Conservation (phyloP, 805 yeast species). For the Metschnikowia henanensis region DNA sequence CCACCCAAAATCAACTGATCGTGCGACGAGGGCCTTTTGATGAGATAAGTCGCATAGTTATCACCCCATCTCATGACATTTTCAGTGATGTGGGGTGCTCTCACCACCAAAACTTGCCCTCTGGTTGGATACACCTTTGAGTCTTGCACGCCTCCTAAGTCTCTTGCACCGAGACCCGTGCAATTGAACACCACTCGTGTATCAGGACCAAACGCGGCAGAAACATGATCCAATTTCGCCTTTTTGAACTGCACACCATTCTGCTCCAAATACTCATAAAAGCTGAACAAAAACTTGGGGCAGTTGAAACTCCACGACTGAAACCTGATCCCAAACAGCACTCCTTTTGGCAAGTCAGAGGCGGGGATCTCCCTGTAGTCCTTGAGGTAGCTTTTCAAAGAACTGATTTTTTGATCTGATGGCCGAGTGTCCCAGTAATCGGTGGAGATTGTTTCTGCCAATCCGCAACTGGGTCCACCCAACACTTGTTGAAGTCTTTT, state of each 20-base stretch:
- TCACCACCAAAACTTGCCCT: slow-evolving; percentile 76
- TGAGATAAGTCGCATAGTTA: slow-evolving; percentile 61
- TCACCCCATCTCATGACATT: slow-evolving; percentile 63
- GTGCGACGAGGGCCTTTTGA: slow-evolving; percentile 67
- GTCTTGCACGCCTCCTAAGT: slow-evolving; percentile 67
- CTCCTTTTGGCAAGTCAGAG: slow-evolving; percentile 50
- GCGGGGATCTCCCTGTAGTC: slow-evolving; percentile 41
- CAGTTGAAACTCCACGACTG: slow-evolving; percentile 72
- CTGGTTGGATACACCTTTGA: slow-evolving; percentile 64
- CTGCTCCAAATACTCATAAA: slow-evolving; percentile 43
- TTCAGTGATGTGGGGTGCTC: slow-evolving; percentile 65
- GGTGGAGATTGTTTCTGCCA: slow-evolving; percentile 53
- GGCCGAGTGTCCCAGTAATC: slow-evolving; percentile 60
- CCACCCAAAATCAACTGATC: slow-evolving; percentile 79
- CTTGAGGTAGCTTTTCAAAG: slow-evolving; percentile 49
- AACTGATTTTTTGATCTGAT: slow-evolving; percentile 43
- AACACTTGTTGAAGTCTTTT: slow-evolving; percentile 41
- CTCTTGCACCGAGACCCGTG: slow-evolving; percentile 69
- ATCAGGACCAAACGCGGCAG: slow-evolving; percentile 46
- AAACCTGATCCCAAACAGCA: slow-evolving; percentile 54
- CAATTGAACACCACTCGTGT: slow-evolving; percentile 67
- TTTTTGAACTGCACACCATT: slow-evolving; percentile 54
- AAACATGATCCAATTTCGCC: slow-evolving; percentile 49
- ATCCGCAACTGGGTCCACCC: slow-evolving; percentile 55
- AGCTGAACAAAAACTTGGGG: slow-evolving; percentile 54